Percentiles rank a stretch among this genome's conserved stretches.
Conservation (phyloP, 2,329 filamentous ascomycete species). For the Pseudogymnoascus sp. region DNA sequence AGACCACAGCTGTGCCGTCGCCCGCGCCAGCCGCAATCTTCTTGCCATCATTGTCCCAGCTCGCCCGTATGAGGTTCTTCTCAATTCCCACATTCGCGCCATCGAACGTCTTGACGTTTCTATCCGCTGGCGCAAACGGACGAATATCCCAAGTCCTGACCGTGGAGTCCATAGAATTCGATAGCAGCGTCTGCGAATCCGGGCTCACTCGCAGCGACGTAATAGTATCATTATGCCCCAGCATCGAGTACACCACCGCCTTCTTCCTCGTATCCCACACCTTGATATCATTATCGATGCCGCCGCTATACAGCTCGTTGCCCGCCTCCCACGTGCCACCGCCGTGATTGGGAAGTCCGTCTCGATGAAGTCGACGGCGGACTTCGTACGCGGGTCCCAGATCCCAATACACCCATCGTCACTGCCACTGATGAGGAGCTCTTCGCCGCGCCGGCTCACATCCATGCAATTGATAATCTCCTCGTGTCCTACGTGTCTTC, state of each 20-base stretch:
- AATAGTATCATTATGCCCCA: slow-evolving; percentile 86
- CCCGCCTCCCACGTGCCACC: slow-evolving; percentile 82
- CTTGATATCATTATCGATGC: slow-evolving; percentile 95
- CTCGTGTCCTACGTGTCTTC: slow-evolving; percentile 86
- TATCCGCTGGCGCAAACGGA: slow-evolving; percentile 83
- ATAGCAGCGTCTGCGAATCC: slow-evolving; percentile 82
- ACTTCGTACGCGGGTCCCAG: slow-evolving; percentile 91
- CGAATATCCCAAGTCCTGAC: slow-evolving; percentile 94
- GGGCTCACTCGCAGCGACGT: slow-evolving; percentile 89
- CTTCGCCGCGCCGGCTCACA: slow-evolving; percentile 81
- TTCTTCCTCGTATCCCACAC: slow-evolving; percentile 97
- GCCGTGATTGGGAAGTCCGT: slow-evolving; percentile 91
- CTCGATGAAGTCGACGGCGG: slow-evolving; percentile 79
- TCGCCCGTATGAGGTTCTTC: slow-evolving; percentile 83
- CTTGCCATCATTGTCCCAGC: slow-evolving; percentile 82
- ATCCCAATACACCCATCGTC: slow-evolving; percentile 92
- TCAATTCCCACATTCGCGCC: slow-evolving; percentile 84
- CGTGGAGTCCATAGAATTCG: slow-evolving; percentile 89
- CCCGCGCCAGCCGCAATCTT: slow-evolving; percentile 84
- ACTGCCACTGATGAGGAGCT: slow-evolving; percentile 81
- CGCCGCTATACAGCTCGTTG: slow-evolving; percentile 89
- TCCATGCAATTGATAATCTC: slow-evolving; percentile 93
- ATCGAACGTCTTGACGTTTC: slow-evolving; percentile 81
- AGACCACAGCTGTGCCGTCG: slow-evolving; percentile 84
- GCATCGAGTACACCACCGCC: slow-evolving; percentile 76